Percentiles rank a stretch among this genome's conserved stretches.
Evolutionary conservation across 805 yeast species (phyloP).

Genomic region (Lipomyces yamadae): DNA sequence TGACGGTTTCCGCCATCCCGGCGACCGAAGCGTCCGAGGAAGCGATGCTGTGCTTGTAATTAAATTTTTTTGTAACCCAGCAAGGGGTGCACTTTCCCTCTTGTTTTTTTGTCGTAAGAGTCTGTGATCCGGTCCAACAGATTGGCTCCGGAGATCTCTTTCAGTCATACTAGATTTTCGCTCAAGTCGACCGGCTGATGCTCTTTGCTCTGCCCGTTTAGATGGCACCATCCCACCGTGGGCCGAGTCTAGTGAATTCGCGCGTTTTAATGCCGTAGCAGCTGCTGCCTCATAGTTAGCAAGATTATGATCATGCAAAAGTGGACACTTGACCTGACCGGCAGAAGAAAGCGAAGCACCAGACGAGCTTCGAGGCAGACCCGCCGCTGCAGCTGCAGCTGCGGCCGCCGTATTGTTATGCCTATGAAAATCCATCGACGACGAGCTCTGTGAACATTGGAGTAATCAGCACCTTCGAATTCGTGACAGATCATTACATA

Average conservation of each 20-base stretch:
- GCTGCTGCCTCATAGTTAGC: conserved; percentile 23
- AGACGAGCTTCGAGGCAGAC: conserved; percentile 27
- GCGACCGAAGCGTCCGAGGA: conserved; percentile 12
- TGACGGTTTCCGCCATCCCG: conserved; percentile 4
- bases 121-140: conserved; percentile 9
- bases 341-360: conserved; percentile 31
- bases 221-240: conserved; percentile 21
- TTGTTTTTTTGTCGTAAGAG: not conserved
- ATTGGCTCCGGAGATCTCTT: conserved; percentile 24
- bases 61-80: conserved; percentile 21
- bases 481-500: not conserved
- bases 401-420: conserved; percentile 5
- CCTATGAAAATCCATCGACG: conserved; percentile 28
- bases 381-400: conserved; percentile 26
- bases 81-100: not conserved
- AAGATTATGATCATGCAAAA: conserved; percentile 4
- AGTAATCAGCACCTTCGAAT: not conserved
- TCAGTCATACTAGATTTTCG: conserved; percentile 32
- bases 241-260: conserved; percentile 14
- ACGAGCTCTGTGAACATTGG: conserved; percentile 19
- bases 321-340: conserved; percentile 18
- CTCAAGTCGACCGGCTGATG: conserved; percentile 2
- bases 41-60: conserved; percentile 14
- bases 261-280: conserved; percentile 31
- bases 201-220: conserved; percentile 16